Conservation (phyloP, 257 asterid species). For the Linaria vulgaris region DNA sequence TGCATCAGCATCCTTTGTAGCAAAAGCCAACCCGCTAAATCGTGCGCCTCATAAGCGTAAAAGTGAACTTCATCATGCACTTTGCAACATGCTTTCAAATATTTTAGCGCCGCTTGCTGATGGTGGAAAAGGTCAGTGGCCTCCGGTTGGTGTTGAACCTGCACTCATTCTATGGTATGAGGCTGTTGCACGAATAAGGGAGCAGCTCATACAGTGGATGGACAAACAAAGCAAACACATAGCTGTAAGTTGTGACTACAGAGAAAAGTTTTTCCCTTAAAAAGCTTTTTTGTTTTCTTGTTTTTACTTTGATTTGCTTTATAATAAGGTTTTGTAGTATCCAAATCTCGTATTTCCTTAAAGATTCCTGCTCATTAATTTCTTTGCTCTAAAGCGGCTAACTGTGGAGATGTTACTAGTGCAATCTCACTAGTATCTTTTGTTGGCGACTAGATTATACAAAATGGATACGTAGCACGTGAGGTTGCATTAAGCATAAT, state of each 20-base stretch:
- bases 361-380: slow-evolving; percentile 15
- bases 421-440: too few relatives aligned
- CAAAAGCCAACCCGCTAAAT: slow-evolving; percentile 94
- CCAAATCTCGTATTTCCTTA: slow-evolving; percentile 1
- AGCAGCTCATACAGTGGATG: slow-evolving; percentile 93
- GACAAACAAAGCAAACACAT: slow-evolving; percentile 98
- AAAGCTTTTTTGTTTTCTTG: background rate
- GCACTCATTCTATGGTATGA: slow-evolving; percentile 97
- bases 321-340: slow-evolving; percentile 17
- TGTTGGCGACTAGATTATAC: too few relatives aligned
- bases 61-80: slow-evolving; percentile 97
- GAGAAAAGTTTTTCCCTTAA: background rate
- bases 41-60: slow-evolving; percentile 97
- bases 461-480: too few relatives aligned
- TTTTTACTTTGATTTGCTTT: slow-evolving; percentile 17
- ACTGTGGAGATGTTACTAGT: too few relatives aligned
- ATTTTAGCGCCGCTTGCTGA: slow-evolving; percentile 96
- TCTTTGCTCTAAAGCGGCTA: slow-evolving; percentile 1
- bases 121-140: slow-evolving; percentile 97
- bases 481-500: too few relatives aligned
- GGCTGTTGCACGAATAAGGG: slow-evolving; percentile 93
- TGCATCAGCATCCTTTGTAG: slow-evolving; percentile 98
- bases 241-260: slow-evolving; percentile 56
- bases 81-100: slow-evolving; percentile 98
- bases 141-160: slow-evolving; percentile 92